Percentiles rank a stretch among this genome's conserved stretches.
phyloP scores from a whole-genome alignment of 164 flowering plant genomes.

The Macadamia integrifolia region DNA sequence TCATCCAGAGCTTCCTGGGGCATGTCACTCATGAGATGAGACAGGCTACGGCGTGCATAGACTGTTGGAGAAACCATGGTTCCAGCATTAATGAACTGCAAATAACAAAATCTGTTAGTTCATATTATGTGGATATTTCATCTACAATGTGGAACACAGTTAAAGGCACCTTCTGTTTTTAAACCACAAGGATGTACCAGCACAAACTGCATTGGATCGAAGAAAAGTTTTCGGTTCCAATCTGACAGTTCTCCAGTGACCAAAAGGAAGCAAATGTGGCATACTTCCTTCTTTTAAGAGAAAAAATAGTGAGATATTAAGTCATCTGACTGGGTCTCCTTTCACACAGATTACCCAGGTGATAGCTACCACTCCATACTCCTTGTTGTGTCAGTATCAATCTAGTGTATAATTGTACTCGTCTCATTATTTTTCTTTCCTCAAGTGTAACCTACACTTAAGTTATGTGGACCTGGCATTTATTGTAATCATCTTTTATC shows the following conservation, averaged over 20 bases:
- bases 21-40: constrained; percentile 71
- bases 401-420: too few species aligned
- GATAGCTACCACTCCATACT: too few species aligned
- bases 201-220: neutral
- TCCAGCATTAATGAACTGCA: constrained; percentile 89
- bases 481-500: too few species aligned
- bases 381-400: too few species aligned
- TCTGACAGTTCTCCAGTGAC: neutral
- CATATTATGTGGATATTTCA: neutral
- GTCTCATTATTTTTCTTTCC: too few species aligned
- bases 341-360: too few species aligned
- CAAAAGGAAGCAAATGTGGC: neutral
- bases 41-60: constrained; percentile 78
- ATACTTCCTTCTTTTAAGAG: neutral
- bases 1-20: constrained; percentile 77
- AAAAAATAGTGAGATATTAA: neutral
- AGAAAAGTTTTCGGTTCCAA: neutral
- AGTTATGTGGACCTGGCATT: too few species aligned
- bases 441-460: too few species aligned
- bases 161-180: neutral
- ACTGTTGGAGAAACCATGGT: constrained; percentile 92
- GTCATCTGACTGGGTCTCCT: too few species aligned
- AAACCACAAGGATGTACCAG: neutral
- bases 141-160: neutral
- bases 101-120: constrained; percentile 6